These are phyloP conservation scores for Globisporangium canariense DNA, from an alignment of 352 stramenopile species.

Conservation along the genomic window DNA sequence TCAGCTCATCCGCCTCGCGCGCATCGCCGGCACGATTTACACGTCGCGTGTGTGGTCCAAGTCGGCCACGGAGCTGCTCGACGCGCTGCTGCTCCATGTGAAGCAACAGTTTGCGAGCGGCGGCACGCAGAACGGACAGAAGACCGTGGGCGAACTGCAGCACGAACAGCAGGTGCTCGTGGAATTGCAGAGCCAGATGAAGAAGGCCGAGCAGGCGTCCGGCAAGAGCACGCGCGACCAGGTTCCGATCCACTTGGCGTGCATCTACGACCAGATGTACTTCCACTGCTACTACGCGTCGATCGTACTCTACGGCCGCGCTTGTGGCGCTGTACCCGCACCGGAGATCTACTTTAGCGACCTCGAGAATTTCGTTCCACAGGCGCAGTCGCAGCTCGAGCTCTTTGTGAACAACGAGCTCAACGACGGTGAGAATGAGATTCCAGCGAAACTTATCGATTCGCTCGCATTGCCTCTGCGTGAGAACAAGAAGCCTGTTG, in stretches of 20 bases:
- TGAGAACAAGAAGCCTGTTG: constrained; percentile 20
- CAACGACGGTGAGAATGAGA: constrained; percentile 9
- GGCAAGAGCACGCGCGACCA: constrained; percentile 51
- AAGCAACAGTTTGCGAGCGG: constrained; percentile 48
- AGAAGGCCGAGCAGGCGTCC: constrained; percentile 42
- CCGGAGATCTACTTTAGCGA: constrained; percentile 59
- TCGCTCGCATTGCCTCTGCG: constrained; percentile 39
- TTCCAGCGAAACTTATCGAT: constrained; percentile 24
- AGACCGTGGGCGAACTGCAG: constrained; percentile 41
- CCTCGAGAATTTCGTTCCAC: constrained; percentile 41
- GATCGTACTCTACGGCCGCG: constrained; percentile 69
- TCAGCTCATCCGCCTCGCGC: constrained; percentile 50
- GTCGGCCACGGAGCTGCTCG: constrained; percentile 44
- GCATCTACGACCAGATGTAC: constrained; percentile 75
- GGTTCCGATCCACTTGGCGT: constrained; percentile 59
- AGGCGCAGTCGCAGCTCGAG: constrained; percentile 40
- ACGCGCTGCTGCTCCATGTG: constrained; percentile 41
- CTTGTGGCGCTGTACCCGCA: constrained; percentile 50
- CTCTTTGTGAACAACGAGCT: constrained; percentile 61
- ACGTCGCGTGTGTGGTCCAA: constrained; percentile 63
- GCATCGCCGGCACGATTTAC: constrained; percentile 52
- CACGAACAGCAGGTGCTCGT: constrained; percentile 56
- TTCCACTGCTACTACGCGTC: constrained; percentile 73
- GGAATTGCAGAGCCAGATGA: constrained; percentile 46
- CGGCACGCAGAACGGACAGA: constrained; percentile 67